A percentile compares a stretch with the other conserved stretches of the same genome.
Evolutionary conservation across 805 yeast genomes (phyloP).

Genomic region (Huiozyma sinensis): DNA sequence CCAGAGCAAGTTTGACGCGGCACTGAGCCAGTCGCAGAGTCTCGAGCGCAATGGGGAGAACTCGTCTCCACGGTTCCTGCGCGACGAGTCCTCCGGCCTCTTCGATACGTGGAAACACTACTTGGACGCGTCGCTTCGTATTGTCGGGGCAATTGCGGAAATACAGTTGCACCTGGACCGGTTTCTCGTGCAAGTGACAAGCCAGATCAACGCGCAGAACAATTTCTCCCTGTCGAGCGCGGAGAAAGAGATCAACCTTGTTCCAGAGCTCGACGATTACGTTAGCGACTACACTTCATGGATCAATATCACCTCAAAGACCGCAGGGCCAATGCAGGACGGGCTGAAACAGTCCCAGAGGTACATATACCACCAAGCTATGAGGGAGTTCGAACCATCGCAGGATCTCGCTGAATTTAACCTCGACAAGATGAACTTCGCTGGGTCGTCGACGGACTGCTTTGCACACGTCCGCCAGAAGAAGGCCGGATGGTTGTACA

Average conservation of each 20-base stretch:
- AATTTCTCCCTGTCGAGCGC: constrained; percentile 11
- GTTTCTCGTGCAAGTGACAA: constrained; percentile 9
- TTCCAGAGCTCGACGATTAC: constrained; percentile 4
- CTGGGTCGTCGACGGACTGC: constrained; percentile 2
- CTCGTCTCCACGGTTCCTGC: constrained; percentile 38
- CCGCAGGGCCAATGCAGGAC: neutral
- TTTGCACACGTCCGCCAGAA: constrained; percentile 24
- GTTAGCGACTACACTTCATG: constrained; percentile 7
- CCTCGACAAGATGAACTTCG: constrained; percentile 7
- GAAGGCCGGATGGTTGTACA: constrained; percentile 76
- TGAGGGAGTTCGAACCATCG: constrained; percentile 47
- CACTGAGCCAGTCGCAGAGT: constrained; percentile 41
- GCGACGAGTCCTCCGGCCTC: constrained; percentile 70
- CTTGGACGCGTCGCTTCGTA: constrained; percentile 44
- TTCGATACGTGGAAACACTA: constrained; percentile 59
- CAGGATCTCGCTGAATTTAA: constrained; percentile 44
- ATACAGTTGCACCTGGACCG: constrained; percentile 14
- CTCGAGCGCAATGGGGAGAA: constrained; percentile 35
- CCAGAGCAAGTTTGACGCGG: constrained; percentile 57
- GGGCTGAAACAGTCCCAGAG: constrained; percentile 44
- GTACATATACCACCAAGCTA: constrained; percentile 50
- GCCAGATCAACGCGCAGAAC: constrained; percentile 18
- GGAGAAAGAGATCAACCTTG: constrained; percentile 5
- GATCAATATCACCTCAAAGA: constrained; percentile 6
- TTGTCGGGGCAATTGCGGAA: constrained; percentile 38